Base-by-base conservation (phyloP, 331 rosid species). In the Cydonia oblonga region DNA sequence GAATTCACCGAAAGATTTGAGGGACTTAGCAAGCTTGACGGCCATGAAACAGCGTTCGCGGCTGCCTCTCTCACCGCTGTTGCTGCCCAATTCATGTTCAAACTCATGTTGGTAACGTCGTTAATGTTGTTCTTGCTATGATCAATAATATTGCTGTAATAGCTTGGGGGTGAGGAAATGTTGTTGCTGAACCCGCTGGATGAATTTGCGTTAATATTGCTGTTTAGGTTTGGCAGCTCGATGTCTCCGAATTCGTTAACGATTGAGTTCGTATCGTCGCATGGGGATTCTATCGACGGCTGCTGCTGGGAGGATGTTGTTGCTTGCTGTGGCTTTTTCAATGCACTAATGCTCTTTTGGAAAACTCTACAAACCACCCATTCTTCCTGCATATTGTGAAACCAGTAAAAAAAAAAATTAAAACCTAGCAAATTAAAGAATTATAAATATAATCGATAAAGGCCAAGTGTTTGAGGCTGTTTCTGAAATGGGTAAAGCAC, bases 291-390 rank as follows among this genome's bases (percentile, higher is more conserved):
- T 9, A 67, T 72, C 18, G 85, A 81, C 12, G 85, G 91, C 40
- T 25, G 76, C 51, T 60, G 59, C 6, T 35, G 68, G 3, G 84
- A 70, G 51, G 95, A 82, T 2, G 87, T 75, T n/a, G 84, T 66
- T 23, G 81, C 51, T 46, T 86, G 87, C 11, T 87, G 90, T 53
- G 90, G 87, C 56, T 79, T 91, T 60, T 86, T 95, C 28, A 69
- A 63, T 49, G 90, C 76, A 35, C 12, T 28, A 20, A 51, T 23
- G 66, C 46, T 40, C 46, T 40, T 40, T 40, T 40, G 46, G 46
- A 40, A 40, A 40, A 40, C 46, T 40, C 46, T 90, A 35, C 97
- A 95, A 73, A 95, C 89, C 84, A 90, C 99, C 99, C 99, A 95
- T 71, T 91, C 97, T 49, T 95, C 96, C 99, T 95, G 81, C 23